Base-by-base conservation (phyloP, 202 grass and related monocot species). In the Musa balbisiana region DNA sequence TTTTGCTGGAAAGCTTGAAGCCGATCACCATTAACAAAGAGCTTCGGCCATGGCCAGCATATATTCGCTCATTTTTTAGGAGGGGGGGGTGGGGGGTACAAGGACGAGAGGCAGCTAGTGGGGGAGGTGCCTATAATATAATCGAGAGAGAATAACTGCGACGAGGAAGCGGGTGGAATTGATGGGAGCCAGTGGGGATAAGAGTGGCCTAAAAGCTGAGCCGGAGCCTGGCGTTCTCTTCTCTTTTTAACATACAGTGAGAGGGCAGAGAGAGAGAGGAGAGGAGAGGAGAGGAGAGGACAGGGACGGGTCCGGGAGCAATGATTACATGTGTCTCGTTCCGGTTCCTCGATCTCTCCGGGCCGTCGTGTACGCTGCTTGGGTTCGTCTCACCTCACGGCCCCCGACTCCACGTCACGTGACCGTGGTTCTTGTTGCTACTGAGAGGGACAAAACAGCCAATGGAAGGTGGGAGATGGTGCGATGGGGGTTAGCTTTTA, bases 221-320 rank as follows among this genome's bases (percentile, higher is more conserved):
- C 33, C 33, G 33, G 33, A 43, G 33, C 33, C 33, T 43, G 33
- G 33, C 33, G 33, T 43, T 25, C 67, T 10, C 16, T 22, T 64
- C n/a, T 63, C 33, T 6, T 26, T 65, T 65, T 26, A 26, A 65
- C 33, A 25, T 20, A 20, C 63, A 12, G 5, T 23, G 62, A 64
- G 62, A 27, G 27, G 27, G 27, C 27, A 27, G 2, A 2, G 27
- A 1, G 62, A 1, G 19, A 22, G 19, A 43, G 33, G 33, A 43
- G 33, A 43, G 33, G 20, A 64, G 62, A 43, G 33, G 9, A 25
- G 21, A 6, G 33, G 5, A 12, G 62, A 64, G 63, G 63, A 65
- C 63, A 65, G 26, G 22, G 63, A 65, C 63, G 63, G 63, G 63
- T 65, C 63, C 63, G 63, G 63, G 10, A 2, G 63, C 63, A 65